Evolutionary conservation across 2,329 filamentous ascomycete species (phyloP).

Genomic region (Acarospora socialis): DNA sequence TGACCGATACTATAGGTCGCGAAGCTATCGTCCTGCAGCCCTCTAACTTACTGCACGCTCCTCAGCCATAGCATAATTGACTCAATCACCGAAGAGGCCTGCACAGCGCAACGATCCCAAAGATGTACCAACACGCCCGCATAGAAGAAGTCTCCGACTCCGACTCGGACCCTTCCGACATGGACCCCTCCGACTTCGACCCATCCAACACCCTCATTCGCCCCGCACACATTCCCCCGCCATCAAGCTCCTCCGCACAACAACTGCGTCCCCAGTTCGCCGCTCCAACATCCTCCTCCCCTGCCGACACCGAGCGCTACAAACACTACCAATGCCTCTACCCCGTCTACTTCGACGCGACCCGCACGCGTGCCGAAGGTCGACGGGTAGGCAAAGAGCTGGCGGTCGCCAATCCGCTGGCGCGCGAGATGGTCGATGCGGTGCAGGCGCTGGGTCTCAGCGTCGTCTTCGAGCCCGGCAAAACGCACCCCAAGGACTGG

Average conservation of each 20-base stretch:
- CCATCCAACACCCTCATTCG: conserved; percentile 26
- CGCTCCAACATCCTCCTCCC: conserved; percentile 15
- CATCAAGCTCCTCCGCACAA: conserved; percentile 19
- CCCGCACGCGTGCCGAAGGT: conserved; percentile 60
- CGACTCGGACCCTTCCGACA: conserved; percentile 81
- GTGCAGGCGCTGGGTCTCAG: conserved; percentile 56
- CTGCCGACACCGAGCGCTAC: conserved; percentile 40
- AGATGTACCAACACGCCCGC: conserved; percentile 64
- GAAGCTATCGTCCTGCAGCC: no score
- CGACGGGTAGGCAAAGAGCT: conserved; percentile 59
- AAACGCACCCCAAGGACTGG: conserved; percentile 94
- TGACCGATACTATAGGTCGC: no score
- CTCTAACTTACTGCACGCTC: no score
- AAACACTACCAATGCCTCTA: conserved; percentile 81
- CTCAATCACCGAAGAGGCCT: no score
- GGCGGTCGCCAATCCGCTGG: conserved; percentile 73
- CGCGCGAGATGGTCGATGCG: conserved; percentile 79
- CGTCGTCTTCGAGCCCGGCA: conserved; percentile 76
- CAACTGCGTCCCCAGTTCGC: conserved; percentile 20
- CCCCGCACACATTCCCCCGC: conserved; percentile 25
- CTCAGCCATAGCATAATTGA: no score
- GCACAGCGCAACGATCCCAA: no score
- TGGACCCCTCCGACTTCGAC: conserved; percentile 56
- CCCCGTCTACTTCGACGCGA: conserved; percentile 84
- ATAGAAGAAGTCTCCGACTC: conserved; percentile 88